phyloP scores from a whole-genome alignment of 2,329 filamentous ascomycete species.

The Cladosporium sp. region DNA sequence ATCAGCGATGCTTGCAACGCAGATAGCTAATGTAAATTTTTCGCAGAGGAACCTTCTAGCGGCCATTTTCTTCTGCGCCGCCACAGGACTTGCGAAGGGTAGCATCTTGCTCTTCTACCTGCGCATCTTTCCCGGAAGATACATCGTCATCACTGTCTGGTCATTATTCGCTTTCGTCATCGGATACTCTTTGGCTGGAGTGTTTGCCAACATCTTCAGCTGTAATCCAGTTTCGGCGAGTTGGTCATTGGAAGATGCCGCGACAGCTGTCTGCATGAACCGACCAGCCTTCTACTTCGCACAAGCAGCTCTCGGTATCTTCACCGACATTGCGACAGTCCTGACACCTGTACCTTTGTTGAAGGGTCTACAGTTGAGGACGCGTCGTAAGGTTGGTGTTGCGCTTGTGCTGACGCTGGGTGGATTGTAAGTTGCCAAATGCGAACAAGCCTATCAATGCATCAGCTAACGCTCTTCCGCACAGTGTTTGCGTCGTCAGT shows the following conservation, averaged over 20 bases:
- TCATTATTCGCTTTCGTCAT: conserved; percentile 13
- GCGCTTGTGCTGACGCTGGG: conserved; percentile 17
- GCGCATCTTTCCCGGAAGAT: conserved; percentile 10
- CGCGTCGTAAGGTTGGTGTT: conserved; percentile 17
- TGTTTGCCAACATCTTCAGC: conserved; percentile 19
- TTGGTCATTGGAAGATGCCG: not conserved
- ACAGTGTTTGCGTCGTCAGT: conserved; percentile 18
- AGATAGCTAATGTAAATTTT: not conserved
- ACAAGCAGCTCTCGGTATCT: conserved; percentile 17
- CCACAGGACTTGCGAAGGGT: conserved; percentile 18
- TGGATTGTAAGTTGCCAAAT: conserved; percentile 13
- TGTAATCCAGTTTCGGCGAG: conserved; percentile 17
- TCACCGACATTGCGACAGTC: conserved; percentile 17
- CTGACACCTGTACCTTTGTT: conserved; percentile 6
- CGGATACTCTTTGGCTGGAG: conserved; percentile 10
- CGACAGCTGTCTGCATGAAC: conserved; percentile 14
- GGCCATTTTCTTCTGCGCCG: conserved; percentile 17
- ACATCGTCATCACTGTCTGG: conserved; percentile 11
- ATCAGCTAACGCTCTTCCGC: not conserved
- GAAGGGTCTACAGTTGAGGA: conserved; percentile 6
- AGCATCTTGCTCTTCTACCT: conserved; percentile 20
- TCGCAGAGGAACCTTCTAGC: conserved; percentile 14
- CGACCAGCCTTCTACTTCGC: conserved; percentile 17
- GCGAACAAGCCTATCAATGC: too few species aligned
- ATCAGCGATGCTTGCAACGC: not conserved